A percentile compares a stretch with the other conserved stretches of the same genome.
These are phyloP conservation scores for Leonotis leonurus DNA, from an alignment of 257 asterid genomes.

Conservation along the genomic window DNA sequence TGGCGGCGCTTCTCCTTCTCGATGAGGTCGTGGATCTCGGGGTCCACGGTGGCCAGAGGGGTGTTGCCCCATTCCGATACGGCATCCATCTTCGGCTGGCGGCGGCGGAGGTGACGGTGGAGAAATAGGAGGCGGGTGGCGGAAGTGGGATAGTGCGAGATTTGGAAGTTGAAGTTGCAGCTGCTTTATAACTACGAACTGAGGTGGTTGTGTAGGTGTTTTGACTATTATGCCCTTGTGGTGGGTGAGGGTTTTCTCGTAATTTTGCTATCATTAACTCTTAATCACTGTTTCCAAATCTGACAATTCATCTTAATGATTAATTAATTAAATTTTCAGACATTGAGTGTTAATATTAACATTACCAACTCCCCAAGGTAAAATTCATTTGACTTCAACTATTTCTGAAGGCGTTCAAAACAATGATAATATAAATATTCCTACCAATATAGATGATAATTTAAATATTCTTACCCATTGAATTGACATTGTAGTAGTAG, in stretches of 20 bases:
- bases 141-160: not conserved
- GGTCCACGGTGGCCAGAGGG: constrained; percentile 42
- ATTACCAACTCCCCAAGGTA: not conserved
- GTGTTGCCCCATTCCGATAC: constrained; percentile 49
- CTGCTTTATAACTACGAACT: constrained; percentile 6
- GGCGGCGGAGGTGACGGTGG: not conserved
- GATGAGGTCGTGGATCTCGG: constrained; percentile 55
- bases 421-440: not conserved
- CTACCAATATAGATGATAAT: too few species aligned
- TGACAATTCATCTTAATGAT: too few species aligned
- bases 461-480: too few species aligned
- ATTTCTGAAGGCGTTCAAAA: not conserved
- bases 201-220: not conserved
- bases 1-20: constrained; percentile 68
- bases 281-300: too few species aligned
- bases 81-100: constrained; percentile 55
- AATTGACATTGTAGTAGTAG: too few species aligned
- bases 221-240: constrained; percentile 17
- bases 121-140: not conserved
- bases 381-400: not conserved
- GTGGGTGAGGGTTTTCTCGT: constrained; percentile 15
- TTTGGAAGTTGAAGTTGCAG: constrained; percentile 1
- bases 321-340: not conserved
- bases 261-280: not conserved
- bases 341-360: not conserved